These are phyloP conservation scores for Trametes punicea DNA, from an alignment of 768 basidiomycete species.

Conservation along the genomic window DNA sequence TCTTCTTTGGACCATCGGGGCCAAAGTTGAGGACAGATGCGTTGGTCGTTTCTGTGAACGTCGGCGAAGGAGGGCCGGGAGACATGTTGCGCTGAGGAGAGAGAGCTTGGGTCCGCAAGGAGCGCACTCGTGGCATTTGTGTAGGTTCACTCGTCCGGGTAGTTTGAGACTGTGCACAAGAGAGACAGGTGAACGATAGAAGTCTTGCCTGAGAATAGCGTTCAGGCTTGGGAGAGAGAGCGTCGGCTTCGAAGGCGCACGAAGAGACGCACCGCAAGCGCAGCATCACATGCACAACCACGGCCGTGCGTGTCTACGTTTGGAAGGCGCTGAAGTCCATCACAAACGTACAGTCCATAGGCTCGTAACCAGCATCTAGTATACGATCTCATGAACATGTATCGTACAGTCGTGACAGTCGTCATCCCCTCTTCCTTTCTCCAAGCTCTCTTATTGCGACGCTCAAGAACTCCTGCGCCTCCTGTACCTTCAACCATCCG, in stretches of 20 bases:
- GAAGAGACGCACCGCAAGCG: conserved; percentile 5
- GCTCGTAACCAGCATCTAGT: neutral
- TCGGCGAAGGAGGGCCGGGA: conserved; percentile 72
- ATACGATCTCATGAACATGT: neutral
- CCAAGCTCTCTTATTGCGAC: conserved; percentile 15
- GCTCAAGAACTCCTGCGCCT: conserved; percentile 22
- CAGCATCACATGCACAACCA: conserved; percentile 12
- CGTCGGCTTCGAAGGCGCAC: conserved; percentile 1
- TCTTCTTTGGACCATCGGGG: conserved; percentile 69
- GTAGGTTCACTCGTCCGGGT: too few species aligned
- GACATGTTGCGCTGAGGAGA: conserved; percentile 46
- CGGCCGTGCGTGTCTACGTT: conserved; percentile 3
- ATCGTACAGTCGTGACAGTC: neutral
- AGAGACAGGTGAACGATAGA: conserved; percentile 1
- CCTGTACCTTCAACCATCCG: conserved; percentile 22
- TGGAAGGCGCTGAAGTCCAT: conserved; percentile 14
- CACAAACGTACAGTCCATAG: too few species aligned
- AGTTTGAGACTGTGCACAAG: too few species aligned
- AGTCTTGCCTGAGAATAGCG: neutral
- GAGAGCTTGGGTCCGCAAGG: conserved; percentile 53
- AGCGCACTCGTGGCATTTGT: conserved; percentile 53
- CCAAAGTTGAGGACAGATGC: conserved; percentile 78
- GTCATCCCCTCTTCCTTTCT: neutral
- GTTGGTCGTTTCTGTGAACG: conserved; percentile 78
- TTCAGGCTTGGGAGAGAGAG: conserved; percentile 3